phyloP scores from a whole-genome alignment of 2,329 filamentous ascomycete genomes.

The Tolypocladium amazonense region DNA sequence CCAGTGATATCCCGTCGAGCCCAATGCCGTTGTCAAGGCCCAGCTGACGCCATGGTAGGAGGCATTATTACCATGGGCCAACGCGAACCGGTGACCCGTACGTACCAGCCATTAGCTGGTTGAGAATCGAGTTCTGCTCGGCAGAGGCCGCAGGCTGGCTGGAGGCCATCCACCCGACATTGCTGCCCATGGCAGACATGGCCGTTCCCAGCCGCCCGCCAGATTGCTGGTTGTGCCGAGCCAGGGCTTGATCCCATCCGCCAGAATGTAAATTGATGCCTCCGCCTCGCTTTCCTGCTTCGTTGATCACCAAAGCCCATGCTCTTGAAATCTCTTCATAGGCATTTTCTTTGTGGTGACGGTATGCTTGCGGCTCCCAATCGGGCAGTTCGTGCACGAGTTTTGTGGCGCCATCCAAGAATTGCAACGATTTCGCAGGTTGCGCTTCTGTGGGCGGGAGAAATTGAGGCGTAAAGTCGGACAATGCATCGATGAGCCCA shows the following conservation, averaged over 20 bases:
- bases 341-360: slow-evolving; percentile 85
- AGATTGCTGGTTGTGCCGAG: slow-evolving; percentile 80
- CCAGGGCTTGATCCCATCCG: slow-evolving; percentile 82
- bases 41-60: background rate
- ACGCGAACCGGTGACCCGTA: slow-evolving; percentile 51
- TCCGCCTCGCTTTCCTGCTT: slow-evolving; percentile 82
- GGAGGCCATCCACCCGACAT: slow-evolving; percentile 66
- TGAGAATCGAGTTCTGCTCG: slow-evolving; percentile 47
- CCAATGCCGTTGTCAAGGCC: background rate
- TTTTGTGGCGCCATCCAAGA: slow-evolving; percentile 80
- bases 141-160: slow-evolving; percentile 18
- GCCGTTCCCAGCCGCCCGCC: slow-evolving; percentile 73
- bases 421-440: slow-evolving; percentile 71
- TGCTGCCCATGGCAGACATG: slow-evolving; percentile 63
- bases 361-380: slow-evolving; percentile 82
- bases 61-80: slow-evolving; percentile 42
- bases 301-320: slow-evolving; percentile 83
- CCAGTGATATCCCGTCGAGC: slow-evolving; percentile 11
- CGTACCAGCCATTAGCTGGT: slow-evolving; percentile 50
- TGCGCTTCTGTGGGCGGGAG: slow-evolving; percentile 85
- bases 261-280: slow-evolving; percentile 84
- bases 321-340: slow-evolving; percentile 94
- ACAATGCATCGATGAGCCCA: slow-evolving; percentile 76
- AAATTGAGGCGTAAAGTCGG: slow-evolving; percentile 93
- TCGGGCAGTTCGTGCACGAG: slow-evolving; percentile 83